Evolutionary conservation across 371 early-diverging fungal species (phyloP).

Genomic region (Globomyces sp.): DNA sequence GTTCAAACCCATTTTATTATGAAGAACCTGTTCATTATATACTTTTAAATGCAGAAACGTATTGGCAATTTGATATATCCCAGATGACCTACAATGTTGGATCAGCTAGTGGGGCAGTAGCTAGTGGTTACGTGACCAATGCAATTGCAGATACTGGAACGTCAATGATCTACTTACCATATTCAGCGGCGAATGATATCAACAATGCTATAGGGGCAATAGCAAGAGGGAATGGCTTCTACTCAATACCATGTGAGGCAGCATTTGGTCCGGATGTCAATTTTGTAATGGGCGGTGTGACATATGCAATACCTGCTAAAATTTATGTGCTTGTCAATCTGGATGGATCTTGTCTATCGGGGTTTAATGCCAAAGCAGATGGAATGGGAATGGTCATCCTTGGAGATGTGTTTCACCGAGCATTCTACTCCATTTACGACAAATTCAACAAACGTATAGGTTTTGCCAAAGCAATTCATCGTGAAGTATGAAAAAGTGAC

Average conservation of each 20-base stretch:
- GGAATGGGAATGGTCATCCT: conserved; percentile 49
- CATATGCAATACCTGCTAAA: not conserved
- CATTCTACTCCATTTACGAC: conserved; percentile 81
- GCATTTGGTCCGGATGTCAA: not conserved
- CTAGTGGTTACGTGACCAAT: not conserved
- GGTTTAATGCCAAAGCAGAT: not conserved
- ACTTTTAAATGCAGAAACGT: conserved; percentile 19
- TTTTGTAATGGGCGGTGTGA: not conserved
- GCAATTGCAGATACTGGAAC: conserved; percentile 44
- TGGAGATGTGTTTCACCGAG: conserved; percentile 89
- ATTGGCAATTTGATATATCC: conserved; percentile 26
- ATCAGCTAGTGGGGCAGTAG: not conserved
- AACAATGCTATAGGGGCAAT: conserved; percentile 79
- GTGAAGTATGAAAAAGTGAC: too few relatives aligned
- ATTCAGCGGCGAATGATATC: conserved; percentile 64
- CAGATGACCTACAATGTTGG: conserved; percentile 18
- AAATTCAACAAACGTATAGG: conserved; percentile 30
- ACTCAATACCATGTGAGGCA: conserved; percentile 63
- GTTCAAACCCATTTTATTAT: conserved; percentile 15
- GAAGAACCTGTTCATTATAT: too few relatives aligned
- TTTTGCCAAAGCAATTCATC: conserved; percentile 31
- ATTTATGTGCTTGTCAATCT: conserved; percentile 1
- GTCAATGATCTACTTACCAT: conserved; percentile 67
- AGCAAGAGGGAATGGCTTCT: conserved; percentile 63
- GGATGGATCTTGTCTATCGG: conserved; percentile 6